These are phyloP conservation scores for Pseudocercospora macadamiae DNA, from an alignment of 2,329 filamentous ascomycete genomes.

Conservation along the genomic window DNA sequence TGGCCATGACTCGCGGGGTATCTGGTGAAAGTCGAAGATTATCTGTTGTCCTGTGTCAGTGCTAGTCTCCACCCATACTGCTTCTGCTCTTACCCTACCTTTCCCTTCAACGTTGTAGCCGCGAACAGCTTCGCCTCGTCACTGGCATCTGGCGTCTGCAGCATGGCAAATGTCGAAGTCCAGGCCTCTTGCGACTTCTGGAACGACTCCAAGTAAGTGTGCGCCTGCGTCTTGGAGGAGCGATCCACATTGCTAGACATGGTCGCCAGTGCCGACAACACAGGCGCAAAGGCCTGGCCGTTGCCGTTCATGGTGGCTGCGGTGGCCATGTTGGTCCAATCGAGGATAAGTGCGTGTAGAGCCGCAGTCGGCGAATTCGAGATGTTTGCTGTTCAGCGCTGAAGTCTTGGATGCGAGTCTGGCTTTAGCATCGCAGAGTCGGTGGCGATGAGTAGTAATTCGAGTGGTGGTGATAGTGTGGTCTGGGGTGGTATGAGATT, in stretches of 20 bases:
- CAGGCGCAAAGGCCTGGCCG: constrained; percentile 75
- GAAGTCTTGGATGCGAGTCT: background rate
- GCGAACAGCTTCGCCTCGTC: constrained; percentile 91
- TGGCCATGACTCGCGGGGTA: constrained; percentile 73
- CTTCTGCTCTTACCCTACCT: constrained; percentile 62
- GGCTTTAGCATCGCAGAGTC: background rate
- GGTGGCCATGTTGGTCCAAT: constrained; percentile 34
- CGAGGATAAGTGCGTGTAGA: background rate
- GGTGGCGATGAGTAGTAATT: background rate
- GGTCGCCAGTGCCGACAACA: constrained; percentile 84
- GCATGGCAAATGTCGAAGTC: constrained; percentile 81
- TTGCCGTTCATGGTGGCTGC: constrained; percentile 53
- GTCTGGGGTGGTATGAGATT: background rate
- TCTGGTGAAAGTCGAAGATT: constrained; percentile 90
- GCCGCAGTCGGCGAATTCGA: background rate
- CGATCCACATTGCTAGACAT: constrained; percentile 80
- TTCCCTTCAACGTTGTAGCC: constrained; percentile 95
- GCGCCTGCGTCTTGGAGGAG: constrained; percentile 83
- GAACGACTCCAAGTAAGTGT: constrained; percentile 89
- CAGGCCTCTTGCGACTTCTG: constrained; percentile 97
- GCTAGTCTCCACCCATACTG: background rate
- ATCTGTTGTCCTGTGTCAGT: constrained; percentile 63
- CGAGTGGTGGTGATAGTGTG: background rate
- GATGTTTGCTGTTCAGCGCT: constrained; percentile 2
- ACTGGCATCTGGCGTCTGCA: constrained; percentile 75